These are phyloP conservation scores for Manihot esculenta DNA, from an alignment of 441 rosid genomes.

Conservation along the genomic window DNA sequence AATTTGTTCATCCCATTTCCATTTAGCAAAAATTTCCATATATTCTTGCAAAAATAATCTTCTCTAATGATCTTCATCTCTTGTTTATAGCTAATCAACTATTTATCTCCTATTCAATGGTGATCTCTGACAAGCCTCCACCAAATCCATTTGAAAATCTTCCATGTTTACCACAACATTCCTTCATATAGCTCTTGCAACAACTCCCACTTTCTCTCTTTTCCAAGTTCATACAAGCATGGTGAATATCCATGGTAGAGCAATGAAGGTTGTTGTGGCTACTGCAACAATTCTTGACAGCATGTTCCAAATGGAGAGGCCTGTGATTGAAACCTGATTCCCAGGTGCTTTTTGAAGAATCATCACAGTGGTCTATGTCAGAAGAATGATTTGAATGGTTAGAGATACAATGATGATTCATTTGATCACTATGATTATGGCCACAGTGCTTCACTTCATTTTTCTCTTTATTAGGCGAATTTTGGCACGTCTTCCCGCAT, in stretches of 20 bases:
- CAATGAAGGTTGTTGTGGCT: slow-evolving; percentile 3
- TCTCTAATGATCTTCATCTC: neutral
- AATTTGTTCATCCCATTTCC: neutral
- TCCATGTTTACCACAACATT: slow-evolving; percentile 48
- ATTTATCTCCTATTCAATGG: slow-evolving; percentile 35
- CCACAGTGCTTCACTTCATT: slow-evolving; percentile 18
- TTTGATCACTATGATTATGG: neutral
- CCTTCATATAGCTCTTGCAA: slow-evolving; percentile 66
- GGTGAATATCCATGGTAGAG: neutral
- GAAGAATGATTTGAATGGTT: slow-evolving; percentile 12
- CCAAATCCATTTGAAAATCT: slow-evolving; percentile 41
- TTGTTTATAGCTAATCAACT: neutral
- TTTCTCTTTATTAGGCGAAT: too few species aligned
- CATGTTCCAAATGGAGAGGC: slow-evolving; percentile 20
- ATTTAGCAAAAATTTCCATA: neutral
- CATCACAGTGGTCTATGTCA: slow-evolving; percentile 23
- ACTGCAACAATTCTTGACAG: slow-evolving; percentile 16
- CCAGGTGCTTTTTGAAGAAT: slow-evolving; percentile 14
- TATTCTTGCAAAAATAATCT: neutral
- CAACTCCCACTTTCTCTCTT: slow-evolving; percentile 51
- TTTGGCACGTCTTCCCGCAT: slow-evolving; percentile 15
- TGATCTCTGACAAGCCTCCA: slow-evolving; percentile 47
- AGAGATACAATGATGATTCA: neutral
- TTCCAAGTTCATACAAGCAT: slow-evolving; percentile 39
- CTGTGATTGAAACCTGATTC: slow-evolving; percentile 24